Evolutionary conservation across 2,329 filamentous ascomycete genomes (phyloP).

Genomic region (Colletotrichum sp.): DNA sequence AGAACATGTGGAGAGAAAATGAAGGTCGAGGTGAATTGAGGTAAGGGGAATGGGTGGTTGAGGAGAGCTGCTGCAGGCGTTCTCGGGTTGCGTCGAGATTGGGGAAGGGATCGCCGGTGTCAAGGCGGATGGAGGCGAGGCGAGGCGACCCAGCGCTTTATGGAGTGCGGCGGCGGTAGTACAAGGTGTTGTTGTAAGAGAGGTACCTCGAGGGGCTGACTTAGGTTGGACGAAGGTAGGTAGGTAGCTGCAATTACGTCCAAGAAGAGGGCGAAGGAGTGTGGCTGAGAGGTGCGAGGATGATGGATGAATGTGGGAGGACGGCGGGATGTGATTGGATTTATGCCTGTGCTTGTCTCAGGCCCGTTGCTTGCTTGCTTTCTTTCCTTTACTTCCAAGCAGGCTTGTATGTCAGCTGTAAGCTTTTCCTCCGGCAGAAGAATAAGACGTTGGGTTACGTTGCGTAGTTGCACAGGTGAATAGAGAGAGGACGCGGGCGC

Average conservation of each 20-base stretch:
- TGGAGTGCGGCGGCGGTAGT: not conserved
- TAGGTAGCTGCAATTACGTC: not conserved
- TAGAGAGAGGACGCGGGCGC: not conserved
- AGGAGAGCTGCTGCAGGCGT: not conserved
- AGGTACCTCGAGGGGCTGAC: not conserved
- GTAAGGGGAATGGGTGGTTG: not conserved
- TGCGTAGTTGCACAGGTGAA: not conserved
- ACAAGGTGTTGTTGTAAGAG: not conserved
- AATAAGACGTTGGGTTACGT: not conserved
- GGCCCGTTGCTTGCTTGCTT: not conserved
- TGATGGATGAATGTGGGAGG: not conserved
- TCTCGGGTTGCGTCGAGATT: not conserved
- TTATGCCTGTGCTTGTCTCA: conserved; percentile 10
- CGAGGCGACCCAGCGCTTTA: not conserved
- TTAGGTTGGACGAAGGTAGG: not conserved
- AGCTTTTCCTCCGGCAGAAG: not conserved
- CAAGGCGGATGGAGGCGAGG: not conserved
- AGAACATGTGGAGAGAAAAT: conserved; percentile 3
- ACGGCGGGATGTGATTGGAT: not conserved
- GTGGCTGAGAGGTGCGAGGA: not conserved
- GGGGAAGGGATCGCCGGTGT: conserved; percentile 4
- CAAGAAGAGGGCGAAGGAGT: not conserved
- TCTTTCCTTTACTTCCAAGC: not conserved
- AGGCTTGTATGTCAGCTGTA: not conserved
- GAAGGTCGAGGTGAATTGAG: not conserved